Evolutionary conservation across 192 early-diverging fungal genomes (phyloP), one percentile per base, ranked within the genome.

Genomic region (Podila horticola): DNA sequence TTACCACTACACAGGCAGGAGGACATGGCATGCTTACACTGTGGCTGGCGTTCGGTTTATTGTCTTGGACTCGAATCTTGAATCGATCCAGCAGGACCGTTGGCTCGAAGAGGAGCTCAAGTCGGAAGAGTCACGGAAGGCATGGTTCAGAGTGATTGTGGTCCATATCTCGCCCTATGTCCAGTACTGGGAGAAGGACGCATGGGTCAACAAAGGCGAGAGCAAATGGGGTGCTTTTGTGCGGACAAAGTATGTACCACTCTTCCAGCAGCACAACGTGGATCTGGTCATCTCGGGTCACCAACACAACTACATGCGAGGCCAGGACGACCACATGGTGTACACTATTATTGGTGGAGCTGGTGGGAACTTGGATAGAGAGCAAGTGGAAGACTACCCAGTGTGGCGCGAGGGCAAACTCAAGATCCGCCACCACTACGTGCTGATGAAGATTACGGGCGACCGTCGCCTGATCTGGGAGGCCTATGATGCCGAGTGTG

Each of bases 231-330:
- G 91, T 12, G 84, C 88, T 30, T 92, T 93, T 76, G 79, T 94
- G 0, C 82, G 90, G 30, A 69, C 88, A 4, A 87, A 91, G 24
- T 94, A 88, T 66, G 92, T 91, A 12, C 84, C 87, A 11, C 62
- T 93, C 45, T 94, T 94, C 74, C 87, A 90, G 55, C 63, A 86
- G 31, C 66, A 91, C 62, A 76, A 83, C n/a, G 92, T 94, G 3
- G 93, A 94, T 68, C 67, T 94, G 38, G 91, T 94, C 8, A 89
- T 94, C 22, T 93, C 92, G 6, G 93, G 93, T 5, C 93, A 94
- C 65, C 93, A 94, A 67, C 93, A 94, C 71, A 94, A 94, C 67
- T 94, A 94, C 67, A 88, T 92, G 83, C 84, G 93, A 19, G 87
- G 86, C 12, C 72, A 86, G 63, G 67, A 69, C 4, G 85, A 88